Evolutionary conservation across 192 early-diverging fungal species (phyloP).

Genomic region (Globomyces pollinis-pini): DNA sequence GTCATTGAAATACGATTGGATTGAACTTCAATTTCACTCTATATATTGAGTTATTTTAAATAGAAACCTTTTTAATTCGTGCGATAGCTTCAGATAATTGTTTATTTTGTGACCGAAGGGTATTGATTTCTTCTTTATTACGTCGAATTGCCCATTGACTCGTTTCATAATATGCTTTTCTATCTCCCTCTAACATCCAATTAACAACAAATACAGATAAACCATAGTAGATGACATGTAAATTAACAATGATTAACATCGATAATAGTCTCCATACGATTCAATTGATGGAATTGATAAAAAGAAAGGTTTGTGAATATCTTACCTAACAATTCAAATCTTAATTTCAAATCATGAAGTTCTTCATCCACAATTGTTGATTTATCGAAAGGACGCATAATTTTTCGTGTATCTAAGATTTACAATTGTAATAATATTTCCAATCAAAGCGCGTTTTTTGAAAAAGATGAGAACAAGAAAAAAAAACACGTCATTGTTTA

Average conservation of each 20-base stretch:
- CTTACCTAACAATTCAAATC: constrained; percentile 57
- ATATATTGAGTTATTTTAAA: background rate
- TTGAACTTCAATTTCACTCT: constrained; percentile 35
- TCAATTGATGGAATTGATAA: no score
- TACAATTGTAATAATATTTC: no score
- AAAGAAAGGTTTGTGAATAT: background rate
- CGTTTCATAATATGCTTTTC: constrained; percentile 60
- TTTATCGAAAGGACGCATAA: constrained; percentile 31
- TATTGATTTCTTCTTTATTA: constrained; percentile 55
- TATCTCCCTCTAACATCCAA: constrained; percentile 51
- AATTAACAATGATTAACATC: background rate
- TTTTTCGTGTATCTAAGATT: background rate
- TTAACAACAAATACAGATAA: background rate
- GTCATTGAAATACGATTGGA: constrained; percentile 35
- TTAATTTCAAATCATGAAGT: constrained; percentile 54
- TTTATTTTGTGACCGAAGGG: constrained; percentile 42
- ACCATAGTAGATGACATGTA: background rate
- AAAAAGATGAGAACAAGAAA: no score
- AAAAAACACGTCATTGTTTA: no score
- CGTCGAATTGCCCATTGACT: constrained; percentile 53
- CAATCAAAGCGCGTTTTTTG: no score
- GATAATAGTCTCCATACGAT: constrained; percentile 8
- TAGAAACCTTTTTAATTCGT: constrained; percentile 45
- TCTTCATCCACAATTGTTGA: constrained; percentile 43
- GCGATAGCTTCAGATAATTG: constrained; percentile 49